Conservation (phyloP, 345 rosid genomes). For the Passiflora organensis region DNA sequence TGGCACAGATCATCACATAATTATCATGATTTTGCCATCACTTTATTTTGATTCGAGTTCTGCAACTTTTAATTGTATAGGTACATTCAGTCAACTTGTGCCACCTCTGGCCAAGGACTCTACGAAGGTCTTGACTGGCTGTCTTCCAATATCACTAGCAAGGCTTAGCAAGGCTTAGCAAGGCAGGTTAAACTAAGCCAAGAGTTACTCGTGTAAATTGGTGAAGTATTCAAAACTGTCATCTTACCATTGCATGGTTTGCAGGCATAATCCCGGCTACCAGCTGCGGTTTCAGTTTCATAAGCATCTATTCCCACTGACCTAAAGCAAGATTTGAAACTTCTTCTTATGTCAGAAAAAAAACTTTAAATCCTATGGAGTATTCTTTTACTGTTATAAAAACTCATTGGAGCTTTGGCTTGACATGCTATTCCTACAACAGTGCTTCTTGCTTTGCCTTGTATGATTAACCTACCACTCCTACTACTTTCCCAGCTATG, state of each 20-base stretch:
- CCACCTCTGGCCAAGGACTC: conserved; percentile 62
- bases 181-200: conserved; percentile 37
- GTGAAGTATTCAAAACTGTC: too few species aligned
- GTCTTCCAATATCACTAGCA: conserved; percentile 47
- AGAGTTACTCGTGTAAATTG: too few species aligned
- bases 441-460: too few species aligned
- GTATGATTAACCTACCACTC: too few species aligned
- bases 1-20: too few species aligned
- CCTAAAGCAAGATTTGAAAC: background rate
- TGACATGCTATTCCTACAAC: too few species aligned
- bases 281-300: background rate
- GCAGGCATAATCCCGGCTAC: conserved; percentile 9
- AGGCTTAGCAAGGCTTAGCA: too few species aligned
- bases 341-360: background rate
- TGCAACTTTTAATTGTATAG: conserved; percentile 20
- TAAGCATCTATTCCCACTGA: background rate
- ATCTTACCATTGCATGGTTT: too few species aligned
- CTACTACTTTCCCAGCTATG: too few species aligned
- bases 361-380: background rate
- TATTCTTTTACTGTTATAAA: too few species aligned
- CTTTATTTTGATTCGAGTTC: background rate
- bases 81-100: conserved; percentile 61
- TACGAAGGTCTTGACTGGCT: conserved; percentile 75
- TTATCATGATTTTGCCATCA: background rate
- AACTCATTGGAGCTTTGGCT: too few species aligned